Conservation (phyloP, 768 basidiomycete species). For the Mycena metata region DNA sequence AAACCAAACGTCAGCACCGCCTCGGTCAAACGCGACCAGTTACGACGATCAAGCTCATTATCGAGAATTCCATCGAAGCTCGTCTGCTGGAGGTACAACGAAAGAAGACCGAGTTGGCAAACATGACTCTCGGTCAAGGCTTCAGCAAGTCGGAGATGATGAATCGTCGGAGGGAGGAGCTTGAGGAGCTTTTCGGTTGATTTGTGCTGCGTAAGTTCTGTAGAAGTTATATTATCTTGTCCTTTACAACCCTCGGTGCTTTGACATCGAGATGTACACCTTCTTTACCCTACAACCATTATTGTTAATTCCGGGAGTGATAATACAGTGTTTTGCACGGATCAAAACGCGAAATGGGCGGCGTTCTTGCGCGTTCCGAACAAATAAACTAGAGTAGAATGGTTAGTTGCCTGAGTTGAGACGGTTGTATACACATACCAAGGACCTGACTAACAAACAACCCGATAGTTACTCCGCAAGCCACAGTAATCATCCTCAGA, state of each 20-base stretch:
- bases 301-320: slow-evolving; percentile 24
- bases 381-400: slow-evolving; percentile 66
- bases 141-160: slow-evolving; percentile 91
- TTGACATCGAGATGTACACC: slow-evolving; percentile 26
- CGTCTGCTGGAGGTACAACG: slow-evolving; percentile 92
- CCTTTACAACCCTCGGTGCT: slow-evolving; percentile 34
- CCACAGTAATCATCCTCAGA: slow-evolving; percentile 86
- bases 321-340: slow-evolving; percentile 12
- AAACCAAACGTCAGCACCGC: slow-evolving; percentile 75
- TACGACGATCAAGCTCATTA: slow-evolving; percentile 92
- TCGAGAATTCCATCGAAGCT: slow-evolving; percentile 94
- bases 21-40: slow-evolving; percentile 95
- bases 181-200: slow-evolving; percentile 78
- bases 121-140: slow-evolving; percentile 91
- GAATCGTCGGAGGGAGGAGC: slow-evolving; percentile 90
- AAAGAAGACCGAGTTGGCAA: slow-evolving; percentile 95
- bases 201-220: slow-evolving; percentile 43
- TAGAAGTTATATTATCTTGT: slow-evolving; percentile 47
- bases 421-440: slow-evolving; percentile 48
- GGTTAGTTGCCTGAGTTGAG: too few species aligned
- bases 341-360: slow-evolving; percentile 81
- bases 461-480: slow-evolving; percentile 84
- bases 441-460: slow-evolving; percentile 85
- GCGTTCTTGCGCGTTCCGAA: slow-evolving; percentile 81
- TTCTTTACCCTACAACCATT: slow-evolving; percentile 37